Evolutionary conservation across 352 stramenopile species (phyloP).

Genomic region (Pythium myriotylum): DNA sequence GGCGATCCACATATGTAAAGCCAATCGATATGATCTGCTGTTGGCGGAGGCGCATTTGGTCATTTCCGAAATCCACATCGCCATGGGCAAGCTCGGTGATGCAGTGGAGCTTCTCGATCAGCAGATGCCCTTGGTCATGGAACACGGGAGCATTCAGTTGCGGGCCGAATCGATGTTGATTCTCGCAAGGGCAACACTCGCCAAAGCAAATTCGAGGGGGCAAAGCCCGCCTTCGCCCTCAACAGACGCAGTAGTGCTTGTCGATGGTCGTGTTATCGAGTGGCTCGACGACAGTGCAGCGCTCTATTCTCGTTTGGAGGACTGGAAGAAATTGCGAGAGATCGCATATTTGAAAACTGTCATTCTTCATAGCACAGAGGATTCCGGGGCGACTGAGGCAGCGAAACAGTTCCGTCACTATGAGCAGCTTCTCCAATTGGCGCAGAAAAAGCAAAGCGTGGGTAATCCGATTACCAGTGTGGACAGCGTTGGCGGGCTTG

Average conservation of each 20-base stretch:
- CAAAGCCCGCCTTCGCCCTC: background rate
- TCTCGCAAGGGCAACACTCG: slow-evolving; percentile 55
- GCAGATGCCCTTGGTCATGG: slow-evolving; percentile 70
- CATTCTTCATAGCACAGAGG: slow-evolving; percentile 1
- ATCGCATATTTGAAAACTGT: slow-evolving; percentile 25
- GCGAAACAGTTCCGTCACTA: slow-evolving; percentile 22
- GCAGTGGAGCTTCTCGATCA: slow-evolving; percentile 50
- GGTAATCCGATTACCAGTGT: slow-evolving; percentile 4
- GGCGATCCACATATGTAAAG: slow-evolving; percentile 47
- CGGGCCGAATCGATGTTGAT: slow-evolving; percentile 59
- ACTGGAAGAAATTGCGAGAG: slow-evolving; percentile 24
- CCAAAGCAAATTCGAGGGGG: slow-evolving; percentile 6
- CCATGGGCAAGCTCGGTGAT: slow-evolving; percentile 55
- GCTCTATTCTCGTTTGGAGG: slow-evolving; percentile 18
- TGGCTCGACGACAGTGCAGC: slow-evolving; percentile 23
- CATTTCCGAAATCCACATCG: slow-evolving; percentile 63
- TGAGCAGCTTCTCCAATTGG: slow-evolving; percentile 10
- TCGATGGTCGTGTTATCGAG: slow-evolving; percentile 12
- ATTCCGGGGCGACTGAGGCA: background rate
- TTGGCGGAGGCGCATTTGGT: slow-evolving; percentile 59
- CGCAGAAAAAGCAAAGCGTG: slow-evolving; percentile 8
- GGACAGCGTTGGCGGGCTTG: slow-evolving; percentile 17
- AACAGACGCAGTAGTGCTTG: background rate
- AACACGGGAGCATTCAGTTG: slow-evolving; percentile 59
- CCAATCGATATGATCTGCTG: slow-evolving; percentile 61